Evolutionary conservation across 345 rosid genomes (phyloP), one percentile per base, ranked within the genome.

Genomic region (Syzygium aqueum): DNA sequence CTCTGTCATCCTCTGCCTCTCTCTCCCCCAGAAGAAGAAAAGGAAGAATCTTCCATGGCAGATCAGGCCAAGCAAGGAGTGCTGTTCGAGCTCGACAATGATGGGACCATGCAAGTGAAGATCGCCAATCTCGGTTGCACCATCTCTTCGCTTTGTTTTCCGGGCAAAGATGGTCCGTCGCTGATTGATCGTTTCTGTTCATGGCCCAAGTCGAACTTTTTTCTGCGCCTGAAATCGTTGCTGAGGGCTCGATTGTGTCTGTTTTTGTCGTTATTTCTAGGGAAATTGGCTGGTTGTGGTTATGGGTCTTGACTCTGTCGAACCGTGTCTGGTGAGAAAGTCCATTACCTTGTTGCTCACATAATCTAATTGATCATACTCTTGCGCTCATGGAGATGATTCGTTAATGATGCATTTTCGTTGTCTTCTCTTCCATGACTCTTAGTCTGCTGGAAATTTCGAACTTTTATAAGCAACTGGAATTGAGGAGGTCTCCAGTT

Each of bases 401-500:
- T 53, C 9, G 23, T 3, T 53, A 23, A 53, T 53, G 6, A 53
- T 53, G 57, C 57, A 53, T 53, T 53, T 40, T 21, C 57, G 22
- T 53, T 19, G 19, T 53, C 22, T 53, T 53, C 57, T 19, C 57
- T 53, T 21, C 23, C 57, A 3, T 53, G 57, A 19, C 57, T 59
- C 22, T 23, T n/a, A 50, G 50, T 11, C 23, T 65, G 82, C 78
- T 8, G 3, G 2, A 86, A 86, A 86, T 54, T 51, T 73, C 21
- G 25, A 67, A 86, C 46, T 82, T 51, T 57, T 51, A 14, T 82
- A 27, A 40, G 43, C 99, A 97, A 91, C 97, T 97, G 11, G 99
- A 97, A 91, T 53, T 95, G 91, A 96, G 93, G 85, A 97, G 96
- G 84, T 97, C 99, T 94, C 99, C 99, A 97, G 53, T 94, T 97